Evolutionary conservation across 495 filamentous ascomycete species (phyloP).

Genomic region (Penicillium silybi): DNA sequence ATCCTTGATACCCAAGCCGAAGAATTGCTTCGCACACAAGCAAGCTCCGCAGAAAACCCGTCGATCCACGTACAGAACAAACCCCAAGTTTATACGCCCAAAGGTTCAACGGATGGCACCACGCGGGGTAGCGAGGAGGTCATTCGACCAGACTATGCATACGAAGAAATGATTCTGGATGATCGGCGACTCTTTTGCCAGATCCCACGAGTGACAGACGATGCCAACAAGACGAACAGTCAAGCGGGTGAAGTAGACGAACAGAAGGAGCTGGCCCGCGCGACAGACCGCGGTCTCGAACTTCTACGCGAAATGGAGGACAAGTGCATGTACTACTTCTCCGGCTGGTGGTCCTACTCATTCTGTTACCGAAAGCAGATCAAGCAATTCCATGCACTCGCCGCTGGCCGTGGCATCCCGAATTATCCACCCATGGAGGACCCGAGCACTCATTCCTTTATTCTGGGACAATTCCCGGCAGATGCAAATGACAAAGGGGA

Average conservation of each 20-base stretch:
- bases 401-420: conserved; percentile 60
- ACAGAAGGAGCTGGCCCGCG: conserved; percentile 78
- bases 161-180: conserved; percentile 60
- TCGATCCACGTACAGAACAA: conserved; percentile 15
- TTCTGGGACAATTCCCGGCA: conserved; percentile 61
- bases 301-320: conserved; percentile 84
- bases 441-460: conserved; percentile 68
- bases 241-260: conserved; percentile 60
- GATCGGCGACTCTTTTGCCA: conserved; percentile 76
- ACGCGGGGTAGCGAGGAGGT: not conserved
- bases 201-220: conserved; percentile 64
- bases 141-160: conserved; percentile 20
- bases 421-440: conserved; percentile 72
- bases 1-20: conserved; percentile 69
- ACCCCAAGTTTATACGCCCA: conserved; percentile 25
- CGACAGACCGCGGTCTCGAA: conserved; percentile 82
- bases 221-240: conserved; percentile 51
- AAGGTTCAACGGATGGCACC: conserved; percentile 8
- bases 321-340: conserved; percentile 83
- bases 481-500: conserved; percentile 17
- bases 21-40: conserved; percentile 48
- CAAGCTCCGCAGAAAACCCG: conserved; percentile 7
- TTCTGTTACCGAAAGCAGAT: conserved; percentile 90
- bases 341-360: conserved; percentile 95
- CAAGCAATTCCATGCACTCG: conserved; percentile 86